Evolutionary conservation across 352 stramenopile genomes (phyloP), one percentile per base, ranked within the genome.

Genomic region (Pythium vanterpoolii): DNA sequence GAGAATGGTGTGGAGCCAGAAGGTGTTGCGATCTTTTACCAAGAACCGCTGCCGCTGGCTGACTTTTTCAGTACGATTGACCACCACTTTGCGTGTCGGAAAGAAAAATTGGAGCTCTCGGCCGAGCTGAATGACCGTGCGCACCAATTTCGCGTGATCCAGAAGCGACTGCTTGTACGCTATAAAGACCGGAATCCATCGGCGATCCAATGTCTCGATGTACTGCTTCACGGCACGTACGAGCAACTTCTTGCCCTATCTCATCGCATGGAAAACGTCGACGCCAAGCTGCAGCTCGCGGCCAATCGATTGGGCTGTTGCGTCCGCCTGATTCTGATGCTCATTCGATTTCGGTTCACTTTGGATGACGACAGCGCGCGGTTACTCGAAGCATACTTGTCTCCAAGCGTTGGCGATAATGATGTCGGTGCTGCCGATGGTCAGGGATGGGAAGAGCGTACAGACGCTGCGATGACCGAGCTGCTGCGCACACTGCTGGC

Each of bases 21-120:
- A 6, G 57, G 45, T 30, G 34, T 90, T 2, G 71, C 89, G 51
- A 68, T 95, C 27, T 86, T 90, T 53, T 96, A 92, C 60, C 73
- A 88, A 52, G 86, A 97, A 40, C 78, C 83, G 19, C 74, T 96
- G 6, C 88, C 88, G 1, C 75, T 96, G 1, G 81, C 77, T 14
- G 86, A 95, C 44, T 93, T 96, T 60, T 96, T 95, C 62, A 68
- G 69, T n/a, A 76, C 74, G 21, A 96, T 97, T 63, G 87, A 97
- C 64, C 61, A 80, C 45, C 90, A 96, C 56, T 95, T 97, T 52
- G 69, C 60, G 21, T 64, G 83, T 52, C 77, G 82, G 31, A 82
- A 83, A 50, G 72, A 87, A 60, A 82, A 87, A 36, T 38, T 80
- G 11, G 82, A 88, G 34, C 60, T 92, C 21, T 71, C 73, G 14